A percentile compares a stretch with the other conserved stretches of the same genome.
Evolutionary conservation across 129 eudicot genomes (phyloP).

Genomic region (Helianthus annuus): DNA sequence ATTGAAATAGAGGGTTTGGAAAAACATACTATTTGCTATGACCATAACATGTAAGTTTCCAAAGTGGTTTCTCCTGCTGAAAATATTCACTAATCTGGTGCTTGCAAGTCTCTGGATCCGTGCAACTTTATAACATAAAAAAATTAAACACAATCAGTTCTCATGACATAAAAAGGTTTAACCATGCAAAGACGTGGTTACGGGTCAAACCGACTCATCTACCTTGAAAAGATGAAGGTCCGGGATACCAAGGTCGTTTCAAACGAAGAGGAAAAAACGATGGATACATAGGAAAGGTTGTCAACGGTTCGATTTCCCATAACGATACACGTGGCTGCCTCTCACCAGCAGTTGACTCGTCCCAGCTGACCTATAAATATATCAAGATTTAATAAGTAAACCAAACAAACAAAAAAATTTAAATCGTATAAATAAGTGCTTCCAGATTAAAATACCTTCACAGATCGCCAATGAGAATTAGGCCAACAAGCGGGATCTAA

Average conservation of each 20-base stretch:
- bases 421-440: too few relatives aligned
- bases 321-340: conserved; percentile 1
- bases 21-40: too few relatives aligned
- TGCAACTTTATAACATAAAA: conserved; percentile 65
- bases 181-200: too few relatives aligned
- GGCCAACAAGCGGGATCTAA: too few relatives aligned
- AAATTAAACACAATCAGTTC: conserved; percentile 21
- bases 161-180: too few relatives aligned
- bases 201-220: too few relatives aligned
- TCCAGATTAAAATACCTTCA: too few relatives aligned
- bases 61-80: conserved; percentile 66
- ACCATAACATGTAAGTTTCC: not conserved
- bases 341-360: conserved; percentile 4
- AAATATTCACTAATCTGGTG: conserved; percentile 65
- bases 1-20: too few relatives aligned
- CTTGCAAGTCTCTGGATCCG: conserved; percentile 84
- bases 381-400: too few relatives aligned
- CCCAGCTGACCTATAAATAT: not conserved
- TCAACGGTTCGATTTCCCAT: not conserved
- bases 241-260: not conserved
- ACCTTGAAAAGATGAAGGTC: too few relatives aligned
- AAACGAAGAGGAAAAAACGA: not conserved
- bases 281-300: conserved; percentile 2
- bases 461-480: too few relatives aligned
- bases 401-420: too few relatives aligned